phyloP scores from a whole-genome alignment of 1,139 yeast genomes.

The Magnusiomyces suaveolens region DNA sequence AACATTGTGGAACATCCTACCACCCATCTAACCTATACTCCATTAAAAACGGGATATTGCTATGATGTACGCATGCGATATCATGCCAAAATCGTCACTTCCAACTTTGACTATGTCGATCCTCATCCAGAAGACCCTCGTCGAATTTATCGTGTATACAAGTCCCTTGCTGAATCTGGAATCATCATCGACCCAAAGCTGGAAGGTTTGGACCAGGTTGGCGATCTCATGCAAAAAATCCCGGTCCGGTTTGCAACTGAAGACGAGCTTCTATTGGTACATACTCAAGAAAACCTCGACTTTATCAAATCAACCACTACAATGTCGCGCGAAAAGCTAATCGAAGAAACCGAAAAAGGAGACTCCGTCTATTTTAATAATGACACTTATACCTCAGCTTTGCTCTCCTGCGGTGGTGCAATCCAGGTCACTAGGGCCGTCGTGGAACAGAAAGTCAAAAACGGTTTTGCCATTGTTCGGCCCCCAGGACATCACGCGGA shows the following conservation, averaged over 20 bases:
- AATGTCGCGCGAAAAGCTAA: constrained; percentile 68
- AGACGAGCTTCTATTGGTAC: constrained; percentile 82
- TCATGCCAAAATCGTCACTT: constrained; percentile 88
- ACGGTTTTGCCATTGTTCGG: constrained; percentile 87
- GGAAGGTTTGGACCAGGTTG: constrained; percentile 72
- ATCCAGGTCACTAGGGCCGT: constrained; percentile 96
- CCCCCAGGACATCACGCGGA: constrained; percentile 99
- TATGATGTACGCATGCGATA: constrained; percentile 97
- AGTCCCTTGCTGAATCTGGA: constrained; percentile 90
- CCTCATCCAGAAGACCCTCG: constrained; percentile 99
- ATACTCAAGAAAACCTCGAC: constrained; percentile 67
- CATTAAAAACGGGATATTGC: constrained; percentile 83
- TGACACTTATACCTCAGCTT: constrained; percentile 80
- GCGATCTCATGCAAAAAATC: constrained; percentile 79
- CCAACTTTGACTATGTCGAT: constrained; percentile 87
- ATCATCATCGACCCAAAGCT: constrained; percentile 71
- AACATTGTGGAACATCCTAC: constrained; percentile 14
- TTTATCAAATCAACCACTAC: constrained; percentile 66
- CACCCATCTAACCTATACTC: constrained; percentile 54
- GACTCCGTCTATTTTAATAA: constrained; percentile 94
- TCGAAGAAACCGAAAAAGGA: constrained; percentile 81
- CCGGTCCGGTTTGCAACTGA: constrained; percentile 83
- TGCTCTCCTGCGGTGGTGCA: constrained; percentile 91
- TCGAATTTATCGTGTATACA: constrained; percentile 85
- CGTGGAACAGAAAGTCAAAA: constrained; percentile 82